These are phyloP conservation scores for Bothriochloa decipiens DNA, from an alignment of 176 grass and related monocot genomes.

Conservation along the genomic window DNA sequence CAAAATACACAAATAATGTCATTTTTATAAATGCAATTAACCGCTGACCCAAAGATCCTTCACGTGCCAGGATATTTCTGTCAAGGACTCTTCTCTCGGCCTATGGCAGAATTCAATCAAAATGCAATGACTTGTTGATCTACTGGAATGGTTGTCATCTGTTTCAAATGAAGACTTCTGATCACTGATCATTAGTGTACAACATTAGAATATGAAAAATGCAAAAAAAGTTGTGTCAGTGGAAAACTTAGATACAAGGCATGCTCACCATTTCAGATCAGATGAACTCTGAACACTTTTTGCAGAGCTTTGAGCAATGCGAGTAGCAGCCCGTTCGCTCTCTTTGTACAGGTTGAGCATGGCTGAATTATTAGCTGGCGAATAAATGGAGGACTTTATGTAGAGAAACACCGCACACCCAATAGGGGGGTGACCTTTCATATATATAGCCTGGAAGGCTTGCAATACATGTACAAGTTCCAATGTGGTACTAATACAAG, in stretches of 20 bases:
- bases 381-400: slow-evolving; percentile 12
- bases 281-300: slow-evolving; percentile 38
- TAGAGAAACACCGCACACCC: too few species aligned
- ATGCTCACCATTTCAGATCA: slow-evolving; percentile 54
- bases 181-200: slow-evolving; percentile 55
- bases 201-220: slow-evolving; percentile 1
- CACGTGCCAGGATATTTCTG: slow-evolving; percentile 19
- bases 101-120: slow-evolving; percentile 52
- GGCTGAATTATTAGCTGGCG: slow-evolving; percentile 8
- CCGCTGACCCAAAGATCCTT: slow-evolving; percentile 44
- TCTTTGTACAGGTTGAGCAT: slow-evolving; percentile 48
- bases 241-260: background rate
- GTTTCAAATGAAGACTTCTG: slow-evolving; percentile 60
- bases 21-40: slow-evolving; percentile 29
- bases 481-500: too few species aligned
- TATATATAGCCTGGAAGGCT: too few species aligned
- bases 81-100: slow-evolving; percentile 43
- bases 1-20: background rate
- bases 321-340: background rate
- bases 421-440: too few species aligned
- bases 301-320: background rate
- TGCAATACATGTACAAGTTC: too few species aligned
- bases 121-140: slow-evolving; percentile 35
- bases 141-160: slow-evolving; percentile 49
- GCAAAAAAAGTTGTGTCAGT: background rate